Evolutionary conservation across 331 rosid genomes (phyloP).

Genomic region (Telfairia occidentalis): DNA sequence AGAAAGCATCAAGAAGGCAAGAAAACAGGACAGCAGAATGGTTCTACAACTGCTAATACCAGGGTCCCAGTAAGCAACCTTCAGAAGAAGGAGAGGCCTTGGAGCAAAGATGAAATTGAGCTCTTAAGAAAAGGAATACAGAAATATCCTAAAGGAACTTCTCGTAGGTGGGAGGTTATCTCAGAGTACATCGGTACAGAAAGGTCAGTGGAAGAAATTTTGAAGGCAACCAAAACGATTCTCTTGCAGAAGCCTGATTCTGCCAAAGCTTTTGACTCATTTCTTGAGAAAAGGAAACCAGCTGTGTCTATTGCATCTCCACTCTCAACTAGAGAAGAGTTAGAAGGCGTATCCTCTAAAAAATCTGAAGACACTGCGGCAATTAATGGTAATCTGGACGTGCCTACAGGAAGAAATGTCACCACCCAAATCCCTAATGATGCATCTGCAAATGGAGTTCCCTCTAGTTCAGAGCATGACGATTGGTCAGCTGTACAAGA

Average conservation of each 20-base stretch:
- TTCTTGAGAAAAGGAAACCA: conserved; percentile 93
- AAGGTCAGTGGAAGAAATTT: conserved; percentile 88
- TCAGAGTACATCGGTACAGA: conserved; percentile 87
- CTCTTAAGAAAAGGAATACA: conserved; percentile 70
- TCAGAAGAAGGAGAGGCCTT: conserved; percentile 89
- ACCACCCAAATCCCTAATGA: conserved; percentile 29
- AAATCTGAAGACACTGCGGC: conserved; percentile 23
- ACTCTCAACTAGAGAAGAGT: conserved; percentile 69
- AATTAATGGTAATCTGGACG: conserved; percentile 22
- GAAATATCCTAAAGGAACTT: conserved; percentile 91
- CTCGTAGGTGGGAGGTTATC: conserved; percentile 94
- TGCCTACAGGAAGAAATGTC: conserved; percentile 23
- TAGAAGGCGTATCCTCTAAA: conserved; percentile 34
- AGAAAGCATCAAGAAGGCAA: conserved; percentile 33
- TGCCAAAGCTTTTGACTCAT: conserved; percentile 77
- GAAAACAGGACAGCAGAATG: conserved; percentile 35
- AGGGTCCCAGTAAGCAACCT: conserved; percentile 24
- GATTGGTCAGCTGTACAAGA: conserved; percentile 90
- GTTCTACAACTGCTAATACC: conserved; percentile 48
- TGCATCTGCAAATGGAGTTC: conserved; percentile 40
- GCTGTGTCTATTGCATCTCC: conserved; percentile 76
- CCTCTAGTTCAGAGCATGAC: conserved; percentile 58
- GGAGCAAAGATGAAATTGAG: conserved; percentile 88
- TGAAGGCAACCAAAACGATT: conserved; percentile 89
- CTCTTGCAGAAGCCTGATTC: conserved; percentile 97